Base-by-base conservation (phyloP, 1,284 basidiomycete genomes). In the Sanghuangporus baumii region DNA sequence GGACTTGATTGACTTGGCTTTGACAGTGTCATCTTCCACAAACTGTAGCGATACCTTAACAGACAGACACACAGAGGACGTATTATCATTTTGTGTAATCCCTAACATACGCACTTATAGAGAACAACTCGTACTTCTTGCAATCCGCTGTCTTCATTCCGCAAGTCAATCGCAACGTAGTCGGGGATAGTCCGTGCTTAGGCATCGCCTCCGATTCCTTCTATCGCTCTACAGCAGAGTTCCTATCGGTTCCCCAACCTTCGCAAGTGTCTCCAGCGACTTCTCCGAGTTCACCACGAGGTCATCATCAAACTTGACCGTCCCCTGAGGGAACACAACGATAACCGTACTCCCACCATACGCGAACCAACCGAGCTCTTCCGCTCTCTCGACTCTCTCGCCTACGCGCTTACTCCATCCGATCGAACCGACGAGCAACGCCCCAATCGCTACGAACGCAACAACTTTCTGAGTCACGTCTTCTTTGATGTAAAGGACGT, bases 301-400 rank as follows among this genome's bases (percentile, higher is more conserved):
- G 71, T 94, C 91, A 7, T 80, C 73, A 69, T 94, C 91, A 69
- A 85, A 85, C 73, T 77, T 69, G 34, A 92, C 74, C 57, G 81
- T 67, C 3, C 81, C 83, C 58, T 76, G 72, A 37, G 89, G 87
- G 74, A 90, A 87, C n/a, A 90, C 71, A 7, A 74, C 76, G 51
- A 92, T 80, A 55, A 86, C 70, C 1, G 90, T 93, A 73, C 85
- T 87, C 34, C 87, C 87, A 1, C 87, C 87, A 67, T 88, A 88
- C 40, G 84, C 83, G 68, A 88, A 88, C 18, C 65, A 81, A 59
- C 85, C 85, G 0, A 86, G 75, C 68, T 87, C 85, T 11, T 85
- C 83, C 12, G 83, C 85, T 14, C 79, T 78, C 66, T 75, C 73
- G 46, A 86, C 74, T 34, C 37, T 66, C 3, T 71, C 66, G 18